These are phyloP conservation scores for Flaveria sonorensis DNA, from an alignment of 129 eudicot species.

Conservation along the genomic window DNA sequence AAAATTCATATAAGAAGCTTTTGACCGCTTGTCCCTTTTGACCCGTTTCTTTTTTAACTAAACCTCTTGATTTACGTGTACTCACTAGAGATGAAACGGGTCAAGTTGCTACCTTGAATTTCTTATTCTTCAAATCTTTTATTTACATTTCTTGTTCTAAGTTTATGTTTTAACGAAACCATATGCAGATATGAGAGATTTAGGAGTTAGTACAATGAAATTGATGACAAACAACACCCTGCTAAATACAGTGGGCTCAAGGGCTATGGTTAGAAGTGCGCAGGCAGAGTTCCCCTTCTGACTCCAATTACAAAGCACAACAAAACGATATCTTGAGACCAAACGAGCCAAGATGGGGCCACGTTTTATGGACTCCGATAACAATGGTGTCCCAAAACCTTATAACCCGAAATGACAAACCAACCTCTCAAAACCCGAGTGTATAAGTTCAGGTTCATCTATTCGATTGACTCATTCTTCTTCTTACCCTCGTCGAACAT, in stretches of 20 bases:
- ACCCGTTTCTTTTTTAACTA: no score
- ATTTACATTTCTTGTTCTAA: not conserved
- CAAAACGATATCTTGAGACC: conserved; percentile 80
- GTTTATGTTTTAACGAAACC: not conserved
- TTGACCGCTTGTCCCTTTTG: no score
- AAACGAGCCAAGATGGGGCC: conserved; percentile 97
- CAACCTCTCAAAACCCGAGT: conserved; percentile 32
- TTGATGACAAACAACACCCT: conserved; percentile 97
- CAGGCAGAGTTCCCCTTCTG: conserved; percentile 83
- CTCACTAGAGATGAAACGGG: no score
- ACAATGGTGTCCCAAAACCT: conserved; percentile 44
- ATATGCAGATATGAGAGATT: conserved; percentile 83
- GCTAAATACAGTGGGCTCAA: conserved; percentile 92
- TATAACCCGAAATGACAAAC: conserved; percentile 39
- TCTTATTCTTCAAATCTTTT: not conserved
- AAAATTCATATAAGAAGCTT: no score
- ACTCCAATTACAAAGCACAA: conserved; percentile 84
- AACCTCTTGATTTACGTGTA: no score
- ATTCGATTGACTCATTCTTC: conserved; percentile 30
- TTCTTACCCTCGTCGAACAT: conserved; percentile 10
- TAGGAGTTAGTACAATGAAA: conserved; percentile 96
- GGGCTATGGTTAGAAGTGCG: conserved; percentile 86
- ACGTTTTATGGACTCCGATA: conserved; percentile 57
- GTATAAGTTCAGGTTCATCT: conserved; percentile 20
- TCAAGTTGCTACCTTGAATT: not conserved